phyloP scores from a whole-genome alignment of 2,329 filamentous ascomycete species.

The Nemania sp. region DNA sequence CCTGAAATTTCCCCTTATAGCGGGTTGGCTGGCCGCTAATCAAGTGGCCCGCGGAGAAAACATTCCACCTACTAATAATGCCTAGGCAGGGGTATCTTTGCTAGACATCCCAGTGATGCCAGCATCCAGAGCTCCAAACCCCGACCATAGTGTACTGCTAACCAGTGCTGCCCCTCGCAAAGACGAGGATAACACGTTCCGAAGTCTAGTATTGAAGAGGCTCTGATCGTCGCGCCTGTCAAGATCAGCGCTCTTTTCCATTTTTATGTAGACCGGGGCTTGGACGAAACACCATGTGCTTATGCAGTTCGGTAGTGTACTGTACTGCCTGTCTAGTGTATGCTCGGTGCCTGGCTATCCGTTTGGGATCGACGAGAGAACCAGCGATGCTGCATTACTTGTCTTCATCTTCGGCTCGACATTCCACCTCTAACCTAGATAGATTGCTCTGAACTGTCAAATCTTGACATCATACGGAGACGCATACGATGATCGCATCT shows the following conservation, averaged over 20 bases:
- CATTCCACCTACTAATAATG: constrained; percentile 2
- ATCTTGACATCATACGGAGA: constrained; percentile 14
- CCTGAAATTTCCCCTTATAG: constrained; percentile 11
- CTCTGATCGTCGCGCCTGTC: background rate
- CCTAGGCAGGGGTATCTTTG: too few species aligned
- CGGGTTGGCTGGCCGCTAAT: constrained; percentile 5
- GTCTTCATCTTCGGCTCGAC: constrained; percentile 3
- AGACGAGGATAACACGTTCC: background rate
- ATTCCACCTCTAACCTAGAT: background rate
- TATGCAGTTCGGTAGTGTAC: background rate
- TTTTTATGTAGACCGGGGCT: background rate
- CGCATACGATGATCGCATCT: background rate
- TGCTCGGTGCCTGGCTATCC: constrained; percentile 1
- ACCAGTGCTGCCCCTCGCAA: background rate
- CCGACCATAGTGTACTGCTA: too few species aligned
- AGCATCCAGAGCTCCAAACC: background rate
- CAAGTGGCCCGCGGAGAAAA: constrained; percentile 14
- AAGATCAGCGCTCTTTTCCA: background rate
- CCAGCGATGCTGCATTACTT: background rate
- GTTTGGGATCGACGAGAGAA: constrained; percentile 4
- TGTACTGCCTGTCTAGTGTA: too few species aligned
- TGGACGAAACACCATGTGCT: background rate
- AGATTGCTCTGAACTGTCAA: constrained; percentile 1
- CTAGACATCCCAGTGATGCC: too few species aligned
- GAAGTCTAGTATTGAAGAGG: background rate